Percentiles rank a stretch among this genome's conserved stretches.
These are phyloP conservation scores for Trichoderma sp. DNA, from an alignment of 2,329 filamentous ascomycete species.

Conservation along the genomic window DNA sequence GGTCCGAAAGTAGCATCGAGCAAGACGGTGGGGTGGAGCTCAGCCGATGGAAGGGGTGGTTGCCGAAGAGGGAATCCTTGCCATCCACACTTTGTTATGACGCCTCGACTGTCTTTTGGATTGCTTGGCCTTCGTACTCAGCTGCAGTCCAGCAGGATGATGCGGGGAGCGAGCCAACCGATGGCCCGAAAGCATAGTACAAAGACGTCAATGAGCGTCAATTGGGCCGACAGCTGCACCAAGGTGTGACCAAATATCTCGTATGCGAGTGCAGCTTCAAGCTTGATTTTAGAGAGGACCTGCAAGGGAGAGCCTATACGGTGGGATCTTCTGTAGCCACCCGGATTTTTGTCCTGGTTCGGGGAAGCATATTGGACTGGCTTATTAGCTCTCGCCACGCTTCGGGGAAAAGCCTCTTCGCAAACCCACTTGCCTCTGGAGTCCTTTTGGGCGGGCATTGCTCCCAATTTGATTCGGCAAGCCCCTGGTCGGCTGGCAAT, in stretches of 20 bases:
- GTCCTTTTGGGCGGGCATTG: not conserved
- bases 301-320: not conserved
- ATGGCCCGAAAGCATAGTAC: conserved; percentile 13
- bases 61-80: conserved; percentile 20
- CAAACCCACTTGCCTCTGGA: not conserved
- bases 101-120: not conserved
- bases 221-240: not conserved
- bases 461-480: not conserved
- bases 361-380: not conserved
- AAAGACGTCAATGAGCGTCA: conserved; percentile 7
- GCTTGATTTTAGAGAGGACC: not conserved
- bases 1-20: conserved; percentile 24
- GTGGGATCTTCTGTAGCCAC: not conserved
- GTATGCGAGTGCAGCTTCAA: conserved; percentile 4
- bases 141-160: not conserved
- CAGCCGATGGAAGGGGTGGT: not conserved
- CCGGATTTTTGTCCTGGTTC: not conserved
- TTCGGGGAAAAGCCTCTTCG: conserved; percentile 2
- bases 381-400: not conserved
- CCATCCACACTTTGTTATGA: conserved; percentile 1
- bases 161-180: conserved; percentile 17
- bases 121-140: not conserved
- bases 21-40: conserved; percentile 19
- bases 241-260: not conserved
- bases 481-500: conserved; percentile 1